phyloP scores from a whole-genome alignment of 2,329 filamentous ascomycete genomes.

The Botrytis paeoniae region DNA sequence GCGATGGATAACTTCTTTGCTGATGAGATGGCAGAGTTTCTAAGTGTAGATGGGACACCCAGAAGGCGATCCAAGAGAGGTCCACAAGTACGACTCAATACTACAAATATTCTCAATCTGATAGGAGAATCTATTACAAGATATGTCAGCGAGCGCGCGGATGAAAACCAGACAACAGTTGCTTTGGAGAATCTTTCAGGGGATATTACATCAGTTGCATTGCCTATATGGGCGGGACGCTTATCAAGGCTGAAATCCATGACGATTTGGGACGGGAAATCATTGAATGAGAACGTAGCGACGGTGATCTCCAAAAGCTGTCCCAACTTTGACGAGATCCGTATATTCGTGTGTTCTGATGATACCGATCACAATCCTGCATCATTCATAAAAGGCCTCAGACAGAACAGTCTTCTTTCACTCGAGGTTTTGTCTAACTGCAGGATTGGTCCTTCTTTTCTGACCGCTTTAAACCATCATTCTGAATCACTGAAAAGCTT shows the following conservation, averaged over 20 bases:
- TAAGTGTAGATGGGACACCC: constrained; percentile 36
- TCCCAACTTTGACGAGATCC: constrained; percentile 58
- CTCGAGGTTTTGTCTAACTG: constrained; percentile 58
- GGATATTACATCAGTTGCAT: constrained; percentile 48
- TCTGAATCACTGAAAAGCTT: constrained; percentile 53
- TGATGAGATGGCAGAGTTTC: constrained; percentile 39
- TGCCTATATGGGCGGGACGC: constrained; percentile 58
- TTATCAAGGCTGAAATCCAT: constrained; percentile 57
- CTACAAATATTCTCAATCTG: constrained; percentile 42
- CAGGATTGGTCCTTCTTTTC: constrained; percentile 52
- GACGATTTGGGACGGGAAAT: constrained; percentile 58
- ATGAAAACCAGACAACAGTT: constrained; percentile 45
- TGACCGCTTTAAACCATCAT: constrained; percentile 52
- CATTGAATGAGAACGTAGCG: constrained; percentile 54
- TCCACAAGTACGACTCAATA: constrained; percentile 36
- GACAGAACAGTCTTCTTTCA: constrained; percentile 53
- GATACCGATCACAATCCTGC: constrained; percentile 53
- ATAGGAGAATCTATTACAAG: constrained; percentile 57
- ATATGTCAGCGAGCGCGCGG: constrained; percentile 44
- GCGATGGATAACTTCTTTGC: constrained; percentile 42
- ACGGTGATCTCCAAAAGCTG: constrained; percentile 56
- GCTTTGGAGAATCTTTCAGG: constrained; percentile 58
- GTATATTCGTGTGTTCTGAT: constrained; percentile 47
- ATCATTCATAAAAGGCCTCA: constrained; percentile 55
- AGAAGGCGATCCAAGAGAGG: constrained; percentile 31